A percentile compares a stretch with the other conserved stretches of the same genome.
These are phyloP conservation scores for Yamadazyma songkhlaensis DNA, from an alignment of 1,139 yeast genomes.

Conservation along the genomic window DNA sequence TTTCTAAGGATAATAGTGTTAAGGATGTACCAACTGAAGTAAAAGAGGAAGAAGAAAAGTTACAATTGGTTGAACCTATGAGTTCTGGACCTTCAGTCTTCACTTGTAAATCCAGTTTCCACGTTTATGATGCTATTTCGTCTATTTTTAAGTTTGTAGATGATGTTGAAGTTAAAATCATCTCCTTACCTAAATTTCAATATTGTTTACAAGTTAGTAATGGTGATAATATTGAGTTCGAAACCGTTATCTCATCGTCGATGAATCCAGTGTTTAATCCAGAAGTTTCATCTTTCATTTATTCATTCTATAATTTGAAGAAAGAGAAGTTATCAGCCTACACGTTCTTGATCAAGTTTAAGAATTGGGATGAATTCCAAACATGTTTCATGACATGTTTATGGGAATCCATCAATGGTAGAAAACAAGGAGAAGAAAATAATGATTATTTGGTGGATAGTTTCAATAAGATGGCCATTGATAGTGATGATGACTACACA, in stretches of 20 bases:
- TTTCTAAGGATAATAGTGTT: not conserved
- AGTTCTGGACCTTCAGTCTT: slow-evolving; percentile 1
- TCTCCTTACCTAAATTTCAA: slow-evolving; percentile 50
- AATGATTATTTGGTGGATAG: slow-evolving; percentile 26
- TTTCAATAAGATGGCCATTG: slow-evolving; percentile 25
- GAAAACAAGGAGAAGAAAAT: slow-evolving; percentile 10
- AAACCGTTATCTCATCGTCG: slow-evolving; percentile 42
- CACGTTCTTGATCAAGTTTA: slow-evolving; percentile 67
- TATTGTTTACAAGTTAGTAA: slow-evolving; percentile 47
- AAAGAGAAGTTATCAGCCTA: slow-evolving; percentile 30
- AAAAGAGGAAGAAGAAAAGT: not conserved
- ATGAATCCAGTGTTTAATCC: slow-evolving; percentile 67
- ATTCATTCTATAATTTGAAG: slow-evolving; percentile 44
- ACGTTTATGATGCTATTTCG: slow-evolving; percentile 1
- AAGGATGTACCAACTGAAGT: no score
- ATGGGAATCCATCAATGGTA: slow-evolving; percentile 59
- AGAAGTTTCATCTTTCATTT: slow-evolving; percentile 58
- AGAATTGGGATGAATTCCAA: slow-evolving; percentile 11
- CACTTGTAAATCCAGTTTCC: slow-evolving; percentile 1
- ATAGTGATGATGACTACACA: slow-evolving; percentile 21
- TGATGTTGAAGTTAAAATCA: slow-evolving; percentile 26
- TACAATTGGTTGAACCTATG: not conserved
- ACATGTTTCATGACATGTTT: slow-evolving; percentile 41
- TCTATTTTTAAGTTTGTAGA: slow-evolving; percentile 5
- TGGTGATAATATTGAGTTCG: slow-evolving; percentile 26